Evolutionary conservation across 2,329 filamentous ascomycete species (phyloP).

Genomic region (Aspergillus amoenus): DNA sequence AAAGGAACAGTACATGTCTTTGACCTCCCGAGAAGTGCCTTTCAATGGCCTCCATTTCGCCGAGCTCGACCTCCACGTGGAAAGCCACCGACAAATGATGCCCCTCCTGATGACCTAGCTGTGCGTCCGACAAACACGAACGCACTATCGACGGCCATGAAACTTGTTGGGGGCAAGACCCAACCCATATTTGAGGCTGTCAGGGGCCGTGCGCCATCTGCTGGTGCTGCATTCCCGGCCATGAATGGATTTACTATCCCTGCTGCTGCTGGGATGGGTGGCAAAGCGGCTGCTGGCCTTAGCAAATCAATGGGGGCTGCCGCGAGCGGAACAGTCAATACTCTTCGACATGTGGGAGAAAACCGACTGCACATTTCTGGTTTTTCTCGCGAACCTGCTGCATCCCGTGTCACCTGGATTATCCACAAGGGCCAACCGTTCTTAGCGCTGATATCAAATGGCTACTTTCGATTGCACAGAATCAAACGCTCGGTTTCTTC

Average conservation of each 20-base stretch:
- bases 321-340: conserved; percentile 49
- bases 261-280: conserved; percentile 47
- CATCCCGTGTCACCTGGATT: conserved; percentile 49
- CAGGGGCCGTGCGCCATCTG: conserved; percentile 52
- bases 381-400: conserved; percentile 37
- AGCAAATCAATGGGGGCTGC: conserved; percentile 52
- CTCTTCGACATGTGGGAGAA: conserved; percentile 48
- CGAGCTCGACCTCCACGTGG: conserved; percentile 45
- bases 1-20: conserved; percentile 94
- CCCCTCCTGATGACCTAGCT: conserved; percentile 49
- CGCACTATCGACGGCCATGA: conserved; percentile 69
- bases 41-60: conserved; percentile 77
- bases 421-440: conserved; percentile 41
- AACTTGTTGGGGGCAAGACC: conserved; percentile 61
- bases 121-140: conserved; percentile 39
- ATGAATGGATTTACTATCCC: conserved; percentile 46
- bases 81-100: conserved; percentile 39
- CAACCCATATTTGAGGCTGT: conserved; percentile 68
- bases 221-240: conserved; percentile 43
- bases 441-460: conserved; percentile 47
- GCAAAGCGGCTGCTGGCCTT: conserved; percentile 49
- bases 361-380: conserved; percentile 48
- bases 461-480: conserved; percentile 46
- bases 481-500: conserved; percentile 47
- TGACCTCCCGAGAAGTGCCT: conserved; percentile 77